These are phyloP conservation scores for Diutina catenulata DNA, from an alignment of 1,139 yeast genomes.

Conservation along the genomic window DNA sequence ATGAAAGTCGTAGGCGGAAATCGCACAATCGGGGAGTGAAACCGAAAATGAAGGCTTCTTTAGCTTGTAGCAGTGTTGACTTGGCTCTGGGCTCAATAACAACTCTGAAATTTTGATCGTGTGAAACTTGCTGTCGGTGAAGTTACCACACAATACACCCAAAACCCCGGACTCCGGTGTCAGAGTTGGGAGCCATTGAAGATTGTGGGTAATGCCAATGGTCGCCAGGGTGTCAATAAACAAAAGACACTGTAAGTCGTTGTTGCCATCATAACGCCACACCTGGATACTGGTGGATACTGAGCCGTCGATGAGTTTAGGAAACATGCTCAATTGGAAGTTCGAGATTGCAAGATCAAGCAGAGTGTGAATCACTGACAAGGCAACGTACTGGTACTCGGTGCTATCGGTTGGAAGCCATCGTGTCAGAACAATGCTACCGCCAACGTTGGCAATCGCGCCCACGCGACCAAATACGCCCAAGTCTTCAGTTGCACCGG, in stretches of 20 bases:
- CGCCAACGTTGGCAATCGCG: constrained; percentile 35
- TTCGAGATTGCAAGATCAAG: constrained; percentile 15
- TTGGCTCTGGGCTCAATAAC: not conserved
- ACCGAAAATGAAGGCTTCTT: constrained; percentile 16
- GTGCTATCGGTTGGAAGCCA: constrained; percentile 33
- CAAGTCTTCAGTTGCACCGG: too few relatives aligned
- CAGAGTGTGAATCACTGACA: constrained; percentile 22
- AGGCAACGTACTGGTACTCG: constrained; percentile 38
- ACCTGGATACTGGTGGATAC: constrained; percentile 34
- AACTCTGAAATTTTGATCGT: constrained; percentile 28
- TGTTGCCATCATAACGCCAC: constrained; percentile 24
- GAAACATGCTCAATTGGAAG: constrained; percentile 24
- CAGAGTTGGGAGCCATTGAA: constrained; percentile 38
- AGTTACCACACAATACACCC: constrained; percentile 40
- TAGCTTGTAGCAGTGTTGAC: constrained; percentile 12
- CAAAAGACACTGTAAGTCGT: constrained; percentile 20
- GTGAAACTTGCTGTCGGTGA: constrained; percentile 54
- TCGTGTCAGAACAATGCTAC: constrained; percentile 38
- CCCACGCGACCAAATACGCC: not conserved
- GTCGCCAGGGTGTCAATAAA: constrained; percentile 21
- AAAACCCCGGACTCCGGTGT: constrained; percentile 16
- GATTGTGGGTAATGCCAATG: constrained; percentile 38
- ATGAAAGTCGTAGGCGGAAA: constrained; percentile 46
- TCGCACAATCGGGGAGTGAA: constrained; percentile 14
- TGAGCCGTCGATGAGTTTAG: constrained; percentile 7